Percentiles rank a stretch among this genome's conserved stretches.
These are phyloP conservation scores for Didymosphaeria variabile DNA, from an alignment of 2,329 filamentous ascomycete genomes.

Conservation along the genomic window DNA sequence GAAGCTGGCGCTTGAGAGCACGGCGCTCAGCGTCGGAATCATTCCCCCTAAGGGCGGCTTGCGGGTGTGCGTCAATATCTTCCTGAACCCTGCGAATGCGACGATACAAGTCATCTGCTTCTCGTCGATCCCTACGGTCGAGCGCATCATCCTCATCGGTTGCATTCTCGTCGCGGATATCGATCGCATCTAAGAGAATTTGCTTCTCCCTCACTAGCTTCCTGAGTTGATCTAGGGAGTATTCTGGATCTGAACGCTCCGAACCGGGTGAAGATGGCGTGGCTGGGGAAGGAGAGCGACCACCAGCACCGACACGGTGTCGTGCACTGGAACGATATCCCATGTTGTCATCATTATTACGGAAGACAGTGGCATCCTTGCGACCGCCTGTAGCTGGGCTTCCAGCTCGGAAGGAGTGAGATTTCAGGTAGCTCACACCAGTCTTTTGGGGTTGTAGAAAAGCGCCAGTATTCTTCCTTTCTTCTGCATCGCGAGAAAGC, in stretches of 20 bases:
- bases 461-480: slow-evolving; percentile 87
- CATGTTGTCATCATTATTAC: slow-evolving; percentile 92
- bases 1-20: slow-evolving; percentile 86
- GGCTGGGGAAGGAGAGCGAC: slow-evolving; percentile 80
- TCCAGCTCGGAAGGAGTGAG: slow-evolving; percentile 83
- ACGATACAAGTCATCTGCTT: slow-evolving; percentile 92
- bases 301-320: slow-evolving; percentile 75
- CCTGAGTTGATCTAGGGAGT: slow-evolving; percentile 84
- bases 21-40: slow-evolving; percentile 91
- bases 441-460: slow-evolving; percentile 93
- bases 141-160: slow-evolving; percentile 91
- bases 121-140: slow-evolving; percentile 87
- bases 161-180: slow-evolving; percentile 91
- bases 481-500: slow-evolving; percentile 87
- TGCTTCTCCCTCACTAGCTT: slow-evolving; percentile 96
- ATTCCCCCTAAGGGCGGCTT: slow-evolving; percentile 66
- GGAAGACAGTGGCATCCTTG: slow-evolving; percentile 96
- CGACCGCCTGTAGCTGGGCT: slow-evolving; percentile 68
- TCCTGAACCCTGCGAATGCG: slow-evolving; percentile 91
- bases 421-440: slow-evolving; percentile 97
- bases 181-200: slow-evolving; percentile 92
- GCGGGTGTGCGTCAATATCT: slow-evolving; percentile 91
- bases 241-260: slow-evolving; percentile 73
- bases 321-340: slow-evolving; percentile 93
- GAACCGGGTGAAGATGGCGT: slow-evolving; percentile 65